phyloP scores from a whole-genome alignment of 176 grass and related monocot species.

The Zizania latifolia region DNA sequence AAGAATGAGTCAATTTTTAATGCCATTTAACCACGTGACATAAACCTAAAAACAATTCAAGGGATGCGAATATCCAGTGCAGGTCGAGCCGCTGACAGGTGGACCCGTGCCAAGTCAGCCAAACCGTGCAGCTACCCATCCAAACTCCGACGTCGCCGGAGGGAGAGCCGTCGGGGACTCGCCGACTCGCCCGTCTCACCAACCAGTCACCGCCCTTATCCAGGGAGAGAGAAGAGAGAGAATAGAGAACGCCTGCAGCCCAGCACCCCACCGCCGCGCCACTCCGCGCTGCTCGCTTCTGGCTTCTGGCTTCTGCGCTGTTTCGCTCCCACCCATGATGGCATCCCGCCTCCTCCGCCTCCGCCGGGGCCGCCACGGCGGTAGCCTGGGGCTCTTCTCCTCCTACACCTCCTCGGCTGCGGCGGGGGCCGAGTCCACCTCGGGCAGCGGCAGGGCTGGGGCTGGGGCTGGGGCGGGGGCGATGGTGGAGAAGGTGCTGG shows the following conservation, averaged over 20 bases:
- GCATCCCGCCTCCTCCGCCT: constrained; percentile 40
- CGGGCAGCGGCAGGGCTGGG: too few relatives aligned
- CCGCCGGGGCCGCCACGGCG: background rate
- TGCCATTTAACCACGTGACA: too few relatives aligned
- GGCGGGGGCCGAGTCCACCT: background rate
- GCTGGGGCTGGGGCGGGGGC: background rate
- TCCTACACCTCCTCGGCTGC: constrained; percentile 3
- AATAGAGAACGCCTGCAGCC: too few relatives aligned
- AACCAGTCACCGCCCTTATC: constrained; percentile 19
- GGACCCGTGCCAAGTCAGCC: background rate
- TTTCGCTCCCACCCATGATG: constrained; percentile 21
- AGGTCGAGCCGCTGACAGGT: background rate
- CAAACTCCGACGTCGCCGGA: background rate
- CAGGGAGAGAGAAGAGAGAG: background rate
- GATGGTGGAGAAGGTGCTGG: constrained; percentile 74
- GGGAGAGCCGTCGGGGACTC: constrained; percentile 11
- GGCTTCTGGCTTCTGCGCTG: too few relatives aligned
- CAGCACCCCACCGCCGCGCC: constrained; percentile 1
- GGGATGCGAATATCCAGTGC: too few relatives aligned
- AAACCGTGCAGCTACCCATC: background rate
- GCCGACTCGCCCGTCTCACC: background rate
- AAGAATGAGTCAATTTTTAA: too few relatives aligned
- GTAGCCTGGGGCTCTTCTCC: background rate
- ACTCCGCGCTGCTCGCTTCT: background rate
- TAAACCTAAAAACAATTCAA: too few relatives aligned